Base-by-base conservation (phyloP, 805 yeast species). In the Cyberlindnera subsufficiens region DNA sequence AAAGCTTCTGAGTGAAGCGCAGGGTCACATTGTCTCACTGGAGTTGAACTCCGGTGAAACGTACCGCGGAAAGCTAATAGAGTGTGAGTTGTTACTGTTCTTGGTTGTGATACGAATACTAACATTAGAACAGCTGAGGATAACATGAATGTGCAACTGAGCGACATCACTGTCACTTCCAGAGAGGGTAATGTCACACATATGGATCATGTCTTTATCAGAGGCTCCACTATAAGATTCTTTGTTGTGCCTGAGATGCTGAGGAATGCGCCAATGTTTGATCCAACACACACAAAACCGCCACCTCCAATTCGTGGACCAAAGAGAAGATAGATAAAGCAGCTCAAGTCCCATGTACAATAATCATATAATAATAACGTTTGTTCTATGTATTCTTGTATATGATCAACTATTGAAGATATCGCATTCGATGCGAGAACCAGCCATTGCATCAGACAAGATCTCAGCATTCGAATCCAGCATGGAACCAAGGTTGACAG, bases 141-240 rank as follows among this genome's bases (percentile, higher is more conserved):
- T 56, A 90, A 84, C 62, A 93, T 91, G 98, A 91, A 91, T 60
- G 78, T 91, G 20, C 95, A 90, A 47, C 64, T 91, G 39, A 69
- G 77, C 49, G 96, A 91, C 58, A 95, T 85, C 33, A 77, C 84
- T 1, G 80, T 85, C 38, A 90, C 96, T 0, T 77, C 80, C 22
- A 67, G 80, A 35, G 84, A 87, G 41, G 96, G 96, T 4, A 70
- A 72, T 37, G 83, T 85, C 3, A 71, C 83, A 2, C 84, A 82
- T 51, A 73, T 87, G 72, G 88, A 85, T 49, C 87, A 84, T 54
- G 95, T 89, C 4, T 90, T 87, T 60, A 79, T 91, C 4, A 77
- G 99, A 54, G 99, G 99, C 1, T 87, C 96, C 1, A 90, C 86
- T 65, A 78, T 91, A 19, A 76, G 89, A 47, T 83, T 88, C 62